Base-by-base conservation (phyloP, 805 yeast genomes). In the Lachancea sp. region DNA sequence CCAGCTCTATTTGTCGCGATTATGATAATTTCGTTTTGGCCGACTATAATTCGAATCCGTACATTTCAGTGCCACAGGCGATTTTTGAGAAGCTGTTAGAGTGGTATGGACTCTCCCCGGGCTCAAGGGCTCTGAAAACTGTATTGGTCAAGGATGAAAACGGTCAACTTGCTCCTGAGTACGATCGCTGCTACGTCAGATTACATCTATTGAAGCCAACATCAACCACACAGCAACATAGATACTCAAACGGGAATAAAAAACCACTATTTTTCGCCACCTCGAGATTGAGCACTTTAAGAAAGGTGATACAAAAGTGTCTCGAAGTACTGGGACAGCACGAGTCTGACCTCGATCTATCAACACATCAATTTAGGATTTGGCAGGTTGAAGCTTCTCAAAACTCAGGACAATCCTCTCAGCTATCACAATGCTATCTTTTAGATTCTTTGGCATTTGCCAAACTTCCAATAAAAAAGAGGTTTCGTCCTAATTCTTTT, bases 91-190 rank as follows among this genome's bases (percentile, higher is more conserved):
- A 67, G 47, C 58, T 82, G 9, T 60, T 58, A 1, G 66, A 68
- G 27, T 77, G 83, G 81, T 81, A 79, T 58, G 85, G 84, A 0
- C 41, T 75, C 18, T 56, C 62, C 1, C 70, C 72, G 0, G 58
- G 56, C 3, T 65, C 73, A 5, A 48, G 49, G 6, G 68, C 74
- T 0, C 59, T 73, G 1, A 49, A 52, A n/a, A 68, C 80, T 2
- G 55, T 50, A 15, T 50, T 69, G 9, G 53, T 72, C 18, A 39
- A 47, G 11, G 65, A 63, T 32, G 59, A 57, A 6, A 52, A 54
- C 25, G 45, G 56, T 30, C 46, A 65, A 38, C 45, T 67, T 48
- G 47, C 62, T 30, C 64, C 69, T 19, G 71, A 66, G 22, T 63
- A 55, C 41, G 60, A 65, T 12, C 66, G 56, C 44, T 70, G 71